Conservation (phyloP, 2,329 filamentous ascomycete genomes). For the Akanthomyces uredinophilus region DNA sequence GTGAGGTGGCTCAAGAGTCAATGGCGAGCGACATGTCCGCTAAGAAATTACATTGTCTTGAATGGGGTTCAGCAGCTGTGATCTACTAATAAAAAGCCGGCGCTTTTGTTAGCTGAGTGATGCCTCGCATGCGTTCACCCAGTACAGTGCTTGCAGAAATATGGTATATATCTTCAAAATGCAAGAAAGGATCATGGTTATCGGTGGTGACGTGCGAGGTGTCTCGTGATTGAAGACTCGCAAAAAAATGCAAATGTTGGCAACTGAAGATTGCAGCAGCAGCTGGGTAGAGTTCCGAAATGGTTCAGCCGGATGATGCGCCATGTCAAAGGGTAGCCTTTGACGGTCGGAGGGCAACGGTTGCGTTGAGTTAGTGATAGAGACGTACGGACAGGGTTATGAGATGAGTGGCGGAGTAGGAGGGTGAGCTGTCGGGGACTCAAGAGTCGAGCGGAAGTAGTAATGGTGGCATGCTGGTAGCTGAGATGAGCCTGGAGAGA, state of each 20-base stretch:
- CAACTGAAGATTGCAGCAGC: neutral
- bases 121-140: neutral
- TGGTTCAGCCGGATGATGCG: too few relatives aligned
- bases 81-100: neutral
- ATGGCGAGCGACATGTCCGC: neutral
- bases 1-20: neutral
- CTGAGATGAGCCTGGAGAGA: neutral
- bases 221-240: neutral
- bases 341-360: neutral
- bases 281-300: too few relatives aligned
- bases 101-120: neutral
- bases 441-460: neutral
- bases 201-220: neutral
- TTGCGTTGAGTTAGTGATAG: neutral
- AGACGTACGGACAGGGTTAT: neutral
- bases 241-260: neutral
- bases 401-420: neutral
- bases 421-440: neutral
- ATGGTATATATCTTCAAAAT: neutral
- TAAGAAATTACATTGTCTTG: constrained; percentile 5
- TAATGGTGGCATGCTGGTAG: neutral
- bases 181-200: neutral
- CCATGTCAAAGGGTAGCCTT: too few relatives aligned
- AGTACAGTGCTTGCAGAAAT: neutral
- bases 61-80: neutral